phyloP scores from a whole-genome alignment of 352 stramenopile genomes.

The Globisporangium solare region DNA sequence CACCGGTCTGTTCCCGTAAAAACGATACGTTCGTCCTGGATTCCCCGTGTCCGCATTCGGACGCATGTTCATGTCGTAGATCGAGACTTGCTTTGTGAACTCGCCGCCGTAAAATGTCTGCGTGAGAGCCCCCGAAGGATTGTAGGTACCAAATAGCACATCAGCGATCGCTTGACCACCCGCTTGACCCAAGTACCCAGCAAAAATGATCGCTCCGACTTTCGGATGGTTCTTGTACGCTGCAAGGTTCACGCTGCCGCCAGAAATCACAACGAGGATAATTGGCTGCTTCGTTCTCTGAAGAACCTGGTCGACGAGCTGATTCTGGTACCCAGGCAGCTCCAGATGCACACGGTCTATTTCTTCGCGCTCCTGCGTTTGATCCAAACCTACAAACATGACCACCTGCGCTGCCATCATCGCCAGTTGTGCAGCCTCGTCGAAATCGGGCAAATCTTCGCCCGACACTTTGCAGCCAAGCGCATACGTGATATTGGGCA shows the following conservation, averaged over 20 bases:
- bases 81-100: constrained; percentile 43
- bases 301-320: constrained; percentile 55
- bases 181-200: constrained; percentile 62
- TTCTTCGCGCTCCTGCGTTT: constrained; percentile 62
- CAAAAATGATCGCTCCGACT: constrained; percentile 64
- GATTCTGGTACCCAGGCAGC: constrained; percentile 57
- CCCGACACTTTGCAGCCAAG: constrained; percentile 55
- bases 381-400: constrained; percentile 63
- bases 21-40: constrained; percentile 82
- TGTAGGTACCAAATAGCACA: constrained; percentile 71
- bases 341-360: constrained; percentile 55
- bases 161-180: constrained; percentile 66
- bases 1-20: constrained; percentile 52
- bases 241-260: constrained; percentile 69
- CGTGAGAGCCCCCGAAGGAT: constrained; percentile 57
- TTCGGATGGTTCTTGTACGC: constrained; percentile 50
- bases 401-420: constrained; percentile 38
- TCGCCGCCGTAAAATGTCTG: constrained; percentile 68
- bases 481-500: constrained; percentile 27
- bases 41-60: constrained; percentile 47
- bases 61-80: constrained; percentile 87
- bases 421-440: constrained; percentile 33
- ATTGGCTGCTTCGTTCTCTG: constrained; percentile 43
- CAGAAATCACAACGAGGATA: constrained; percentile 76
- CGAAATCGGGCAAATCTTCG: constrained; percentile 44